A percentile compares a stretch with the other conserved stretches of the same genome.
These are phyloP conservation scores for Malassezia caprae DNA, from an alignment of 1,284 basidiomycete species.

Conservation along the genomic window DNA sequence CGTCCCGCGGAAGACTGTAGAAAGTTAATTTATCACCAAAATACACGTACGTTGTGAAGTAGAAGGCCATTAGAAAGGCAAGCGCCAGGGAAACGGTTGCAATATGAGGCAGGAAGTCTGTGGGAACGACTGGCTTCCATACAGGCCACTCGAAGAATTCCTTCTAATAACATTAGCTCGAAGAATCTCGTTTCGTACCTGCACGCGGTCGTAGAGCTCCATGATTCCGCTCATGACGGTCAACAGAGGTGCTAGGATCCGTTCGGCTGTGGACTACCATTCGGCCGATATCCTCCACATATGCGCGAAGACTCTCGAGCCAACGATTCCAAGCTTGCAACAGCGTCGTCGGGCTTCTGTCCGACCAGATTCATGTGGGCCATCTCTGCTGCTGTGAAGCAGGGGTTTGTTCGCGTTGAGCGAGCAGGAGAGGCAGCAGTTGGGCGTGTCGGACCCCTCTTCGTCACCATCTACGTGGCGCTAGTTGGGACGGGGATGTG, in stretches of 20 bases:
- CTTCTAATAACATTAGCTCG: background rate
- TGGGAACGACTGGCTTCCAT: slow-evolving; percentile 25
- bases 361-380: background rate
- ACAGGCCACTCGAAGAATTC: slow-evolving; percentile 4
- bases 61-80: slow-evolving; percentile 34
- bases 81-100: slow-evolving; percentile 26
- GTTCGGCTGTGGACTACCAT: background rate
- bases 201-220: background rate
- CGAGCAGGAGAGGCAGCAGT: slow-evolving; percentile 7
- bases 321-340: background rate
- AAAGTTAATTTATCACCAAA: background rate
- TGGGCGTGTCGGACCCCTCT: slow-evolving; percentile 5
- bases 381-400: slow-evolving; percentile 7
- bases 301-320: background rate
- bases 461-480: slow-evolving; percentile 12
- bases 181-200: background rate
- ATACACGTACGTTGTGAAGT: slow-evolving; percentile 35
- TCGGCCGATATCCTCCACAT: slow-evolving; percentile 5
- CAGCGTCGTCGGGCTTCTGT: background rate
- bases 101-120: slow-evolving; percentile 23
- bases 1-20: slow-evolving; percentile 25
- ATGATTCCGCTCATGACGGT: background rate
- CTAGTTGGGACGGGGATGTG: slow-evolving; percentile 14
- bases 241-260: background rate
- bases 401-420: slow-evolving; percentile 9